Evolutionary conservation across 371 early-diverging fungal genomes (phyloP).

Genomic region (Conidiobolus incongruus): DNA sequence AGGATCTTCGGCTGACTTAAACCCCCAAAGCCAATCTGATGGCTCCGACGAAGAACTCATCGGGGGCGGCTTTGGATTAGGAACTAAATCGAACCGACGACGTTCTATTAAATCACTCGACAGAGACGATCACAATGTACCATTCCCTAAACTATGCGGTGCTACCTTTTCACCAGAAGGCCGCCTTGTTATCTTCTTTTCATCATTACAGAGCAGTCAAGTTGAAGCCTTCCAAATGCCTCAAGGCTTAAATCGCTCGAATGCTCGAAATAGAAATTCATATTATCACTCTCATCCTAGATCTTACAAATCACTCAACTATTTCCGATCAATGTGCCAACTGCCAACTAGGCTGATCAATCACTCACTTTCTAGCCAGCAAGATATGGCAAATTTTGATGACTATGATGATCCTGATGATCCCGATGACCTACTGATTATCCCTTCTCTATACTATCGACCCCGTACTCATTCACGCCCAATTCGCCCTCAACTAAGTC

Average conservation of each 20-base stretch:
- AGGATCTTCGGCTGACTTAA: slow-evolving; percentile 10
- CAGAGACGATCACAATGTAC: slow-evolving; percentile 20
- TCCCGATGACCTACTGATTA: slow-evolving; percentile 3
- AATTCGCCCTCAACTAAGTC: neutral
- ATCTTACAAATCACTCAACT: slow-evolving; percentile 15
- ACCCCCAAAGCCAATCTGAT: too few species aligned
- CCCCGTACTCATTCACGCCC: neutral
- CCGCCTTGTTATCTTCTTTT: slow-evolving; percentile 67
- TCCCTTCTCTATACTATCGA: slow-evolving; percentile 4
- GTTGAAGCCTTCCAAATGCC: neutral
- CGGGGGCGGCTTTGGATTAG: slow-evolving; percentile 11
- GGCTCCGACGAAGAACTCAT: neutral
- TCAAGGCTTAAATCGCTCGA: slow-evolving; percentile 7
- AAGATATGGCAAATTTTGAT: too few species aligned
- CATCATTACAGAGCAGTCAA: slow-evolving; percentile 30
- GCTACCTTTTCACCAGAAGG: slow-evolving; percentile 51
- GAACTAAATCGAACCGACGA: slow-evolving; percentile 10
- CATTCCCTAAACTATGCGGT: slow-evolving; percentile 80
- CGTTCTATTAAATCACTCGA: neutral
- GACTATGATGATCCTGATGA: slow-evolving; percentile 4
- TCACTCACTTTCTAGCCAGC: neutral
- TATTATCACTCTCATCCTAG: slow-evolving; percentile 16
- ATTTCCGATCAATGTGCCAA: slow-evolving; percentile 14
- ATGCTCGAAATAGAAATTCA: too few species aligned
- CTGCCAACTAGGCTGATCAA: slow-evolving; percentile 5